A percentile compares a stretch with the other conserved stretches of the same genome.
Conservation (phyloP, 177 flowering plant species). For the Vitis hybrid region DNA sequence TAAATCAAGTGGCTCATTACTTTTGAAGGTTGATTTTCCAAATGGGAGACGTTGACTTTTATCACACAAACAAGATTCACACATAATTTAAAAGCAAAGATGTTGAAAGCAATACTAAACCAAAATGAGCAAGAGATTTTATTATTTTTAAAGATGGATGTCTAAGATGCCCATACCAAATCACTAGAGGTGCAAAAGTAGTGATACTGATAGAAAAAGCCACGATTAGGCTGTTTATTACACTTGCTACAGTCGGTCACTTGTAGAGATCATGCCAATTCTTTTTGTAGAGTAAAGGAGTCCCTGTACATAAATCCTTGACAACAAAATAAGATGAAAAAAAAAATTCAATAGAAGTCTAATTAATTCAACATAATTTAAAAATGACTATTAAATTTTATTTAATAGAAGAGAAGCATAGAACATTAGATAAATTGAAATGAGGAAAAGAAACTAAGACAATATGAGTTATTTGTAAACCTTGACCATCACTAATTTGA, state of each 20-base stretch:
- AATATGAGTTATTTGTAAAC: slow-evolving; percentile 2
- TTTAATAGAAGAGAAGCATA: neutral
- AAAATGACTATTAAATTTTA: slow-evolving; percentile 11
- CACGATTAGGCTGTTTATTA: neutral
- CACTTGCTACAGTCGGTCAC: neutral
- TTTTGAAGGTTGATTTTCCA: neutral
- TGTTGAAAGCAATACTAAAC: neutral
- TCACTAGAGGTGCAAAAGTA: neutral
- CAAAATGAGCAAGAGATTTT: neutral
- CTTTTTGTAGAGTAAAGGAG: neutral
- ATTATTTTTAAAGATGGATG: slow-evolving; percentile 1
- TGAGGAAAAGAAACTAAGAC: neutral
- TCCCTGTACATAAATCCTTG: slow-evolving; percentile 14
- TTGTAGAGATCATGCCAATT: neutral
- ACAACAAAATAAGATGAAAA: slow-evolving; percentile 6
- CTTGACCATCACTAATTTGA: slow-evolving; percentile 8
- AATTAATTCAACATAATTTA: neutral
- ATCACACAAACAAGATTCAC: neutral
- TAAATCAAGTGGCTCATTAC: neutral
- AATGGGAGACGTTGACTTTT: slow-evolving; percentile 18
- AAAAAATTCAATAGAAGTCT: slow-evolving; percentile 8
- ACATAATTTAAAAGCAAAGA: neutral
- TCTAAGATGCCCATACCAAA: slow-evolving; percentile 9
- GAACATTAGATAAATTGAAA: neutral
- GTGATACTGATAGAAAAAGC: neutral